Evolutionary conservation across 805 yeast species (phyloP).

Genomic region (Spathaspora arborariae): DNA sequence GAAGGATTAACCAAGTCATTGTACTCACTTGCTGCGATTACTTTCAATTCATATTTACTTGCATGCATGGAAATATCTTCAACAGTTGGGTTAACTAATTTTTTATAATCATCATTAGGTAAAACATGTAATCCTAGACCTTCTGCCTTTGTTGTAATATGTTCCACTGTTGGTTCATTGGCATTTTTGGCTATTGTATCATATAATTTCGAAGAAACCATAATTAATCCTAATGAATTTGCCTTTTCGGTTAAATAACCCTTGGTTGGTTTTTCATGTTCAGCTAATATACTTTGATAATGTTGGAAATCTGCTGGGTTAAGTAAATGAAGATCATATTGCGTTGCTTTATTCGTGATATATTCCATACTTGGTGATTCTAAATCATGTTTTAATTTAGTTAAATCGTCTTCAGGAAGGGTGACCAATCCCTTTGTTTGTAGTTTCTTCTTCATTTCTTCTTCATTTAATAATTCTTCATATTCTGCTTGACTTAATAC

Average conservation of each 20-base stretch:
- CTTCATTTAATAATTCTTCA: constrained; percentile 25
- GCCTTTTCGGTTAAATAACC: constrained; percentile 32
- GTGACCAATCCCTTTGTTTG: constrained; percentile 30
- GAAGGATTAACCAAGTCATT: constrained; percentile 16
- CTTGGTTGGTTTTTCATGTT: constrained; percentile 30
- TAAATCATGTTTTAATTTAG: constrained; percentile 13
- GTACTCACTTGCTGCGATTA: constrained; percentile 15
- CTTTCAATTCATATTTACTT: constrained; percentile 3
- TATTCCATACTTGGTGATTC: constrained; percentile 32
- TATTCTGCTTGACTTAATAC: constrained; percentile 25
- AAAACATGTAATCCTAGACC: neutral
- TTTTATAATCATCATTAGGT: constrained; percentile 18
- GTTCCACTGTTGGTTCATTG: constrained; percentile 22
- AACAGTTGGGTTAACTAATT: constrained; percentile 21
- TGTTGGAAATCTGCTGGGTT: constrained; percentile 14
- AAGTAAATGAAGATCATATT: constrained; percentile 18
- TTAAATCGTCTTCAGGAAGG: constrained; percentile 18
- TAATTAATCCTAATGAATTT: constrained; percentile 32
- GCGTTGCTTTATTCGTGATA: constrained; percentile 31
- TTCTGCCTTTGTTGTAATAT: constrained; percentile 18
- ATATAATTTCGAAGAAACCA: constrained; percentile 25
- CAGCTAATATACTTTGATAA: constrained; percentile 17
- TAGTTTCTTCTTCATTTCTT: constrained; percentile 30
- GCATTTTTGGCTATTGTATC: constrained; percentile 27
- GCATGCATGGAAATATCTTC: constrained; percentile 10